A percentile compares a stretch with the other conserved stretches of the same genome.
Conservation (phyloP, 1,284 basidiomycete genomes). For the Trichosporon faecale region DNA sequence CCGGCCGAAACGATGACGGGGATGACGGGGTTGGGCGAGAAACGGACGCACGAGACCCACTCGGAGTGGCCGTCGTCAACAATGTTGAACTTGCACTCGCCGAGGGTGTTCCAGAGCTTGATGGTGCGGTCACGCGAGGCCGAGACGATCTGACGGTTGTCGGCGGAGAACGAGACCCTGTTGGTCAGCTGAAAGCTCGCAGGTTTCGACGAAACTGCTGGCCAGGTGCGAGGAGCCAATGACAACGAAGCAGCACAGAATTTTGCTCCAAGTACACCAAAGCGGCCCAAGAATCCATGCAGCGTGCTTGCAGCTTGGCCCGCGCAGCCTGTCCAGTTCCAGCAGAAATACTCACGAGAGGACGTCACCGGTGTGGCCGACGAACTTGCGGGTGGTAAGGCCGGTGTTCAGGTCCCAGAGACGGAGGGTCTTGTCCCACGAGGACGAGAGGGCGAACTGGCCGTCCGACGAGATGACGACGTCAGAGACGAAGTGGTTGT, state of each 20-base stretch:
- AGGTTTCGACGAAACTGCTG: conserved; percentile 4
- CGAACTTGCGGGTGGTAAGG: conserved; percentile 89
- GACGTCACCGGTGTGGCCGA: conserved; percentile 97
- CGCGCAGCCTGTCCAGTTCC: not conserved
- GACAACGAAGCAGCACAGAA: not conserved
- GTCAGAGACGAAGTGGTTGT: conserved; percentile 99
- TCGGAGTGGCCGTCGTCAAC: conserved; percentile 96
- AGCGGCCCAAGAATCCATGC: not conserved
- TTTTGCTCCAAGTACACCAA: not conserved
- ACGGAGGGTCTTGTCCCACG: conserved; percentile 99
- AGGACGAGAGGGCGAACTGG: conserved; percentile 98
- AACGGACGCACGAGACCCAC: conserved; percentile 99
- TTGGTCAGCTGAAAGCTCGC: not conserved
- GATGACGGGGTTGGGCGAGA: conserved; percentile 97
- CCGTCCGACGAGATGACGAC: conserved; percentile 98
- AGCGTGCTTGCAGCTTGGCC: not conserved
- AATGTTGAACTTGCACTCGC: conserved; percentile 99
- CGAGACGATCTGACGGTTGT: conserved; percentile 98
- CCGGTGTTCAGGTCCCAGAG: conserved; percentile 99
- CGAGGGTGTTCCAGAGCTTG: conserved; percentile 99
- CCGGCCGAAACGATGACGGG: conserved; percentile 98
- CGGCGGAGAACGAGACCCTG: conserved; percentile 88
- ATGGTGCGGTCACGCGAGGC: conserved; percentile 95
- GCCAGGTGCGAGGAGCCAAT: conserved; percentile 6
- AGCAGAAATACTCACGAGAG: conserved; percentile 60